Evolutionary conservation across 2,329 filamentous ascomycete species (phyloP).

Genomic region (Nigrospora oryzae): DNA sequence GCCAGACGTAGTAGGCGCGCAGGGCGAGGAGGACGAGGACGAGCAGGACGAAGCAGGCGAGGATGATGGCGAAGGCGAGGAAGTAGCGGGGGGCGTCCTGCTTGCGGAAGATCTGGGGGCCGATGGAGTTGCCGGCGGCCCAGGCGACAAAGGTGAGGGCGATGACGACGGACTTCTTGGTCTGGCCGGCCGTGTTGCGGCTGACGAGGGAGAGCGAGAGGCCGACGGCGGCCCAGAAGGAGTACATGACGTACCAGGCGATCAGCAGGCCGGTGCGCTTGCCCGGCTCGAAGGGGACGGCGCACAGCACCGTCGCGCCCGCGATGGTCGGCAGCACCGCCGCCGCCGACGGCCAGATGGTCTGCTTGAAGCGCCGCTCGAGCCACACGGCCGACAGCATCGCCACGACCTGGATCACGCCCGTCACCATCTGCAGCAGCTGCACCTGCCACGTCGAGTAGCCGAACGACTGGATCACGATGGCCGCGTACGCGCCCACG

Average conservation of each 20-base stretch:
- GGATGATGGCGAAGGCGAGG: constrained; percentile 46
- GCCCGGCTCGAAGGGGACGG: constrained; percentile 47
- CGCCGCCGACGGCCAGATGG: constrained; percentile 56
- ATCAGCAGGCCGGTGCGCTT: constrained; percentile 60
- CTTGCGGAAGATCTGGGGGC: constrained; percentile 41
- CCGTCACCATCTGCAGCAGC: constrained; percentile 66
- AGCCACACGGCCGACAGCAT: constrained; percentile 59
- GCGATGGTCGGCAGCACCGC: constrained; percentile 63
- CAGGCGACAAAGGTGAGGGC: constrained; percentile 49
- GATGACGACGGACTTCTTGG: constrained; percentile 47
- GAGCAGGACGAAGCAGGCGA: constrained; percentile 45
- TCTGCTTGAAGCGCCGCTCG: constrained; percentile 60
- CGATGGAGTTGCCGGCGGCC: constrained; percentile 46
- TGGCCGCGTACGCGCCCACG: constrained; percentile 64
- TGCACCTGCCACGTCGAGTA: constrained; percentile 62
- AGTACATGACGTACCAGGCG: constrained; percentile 68
- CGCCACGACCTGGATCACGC: constrained; percentile 64
- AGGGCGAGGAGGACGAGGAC: constrained; percentile 36
- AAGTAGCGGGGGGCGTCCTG: constrained; percentile 45
- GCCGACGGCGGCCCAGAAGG: constrained; percentile 58
- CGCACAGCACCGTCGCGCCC: constrained; percentile 66
- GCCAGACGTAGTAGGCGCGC: constrained; percentile 32
- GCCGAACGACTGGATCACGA: constrained; percentile 60
- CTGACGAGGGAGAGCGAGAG: constrained; percentile 42
- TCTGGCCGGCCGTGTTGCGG: constrained; percentile 49